Percentiles rank a stretch among this genome's conserved stretches.
phyloP scores from a whole-genome alignment of 768 basidiomycete genomes.

The Tricholoma sp. region DNA sequence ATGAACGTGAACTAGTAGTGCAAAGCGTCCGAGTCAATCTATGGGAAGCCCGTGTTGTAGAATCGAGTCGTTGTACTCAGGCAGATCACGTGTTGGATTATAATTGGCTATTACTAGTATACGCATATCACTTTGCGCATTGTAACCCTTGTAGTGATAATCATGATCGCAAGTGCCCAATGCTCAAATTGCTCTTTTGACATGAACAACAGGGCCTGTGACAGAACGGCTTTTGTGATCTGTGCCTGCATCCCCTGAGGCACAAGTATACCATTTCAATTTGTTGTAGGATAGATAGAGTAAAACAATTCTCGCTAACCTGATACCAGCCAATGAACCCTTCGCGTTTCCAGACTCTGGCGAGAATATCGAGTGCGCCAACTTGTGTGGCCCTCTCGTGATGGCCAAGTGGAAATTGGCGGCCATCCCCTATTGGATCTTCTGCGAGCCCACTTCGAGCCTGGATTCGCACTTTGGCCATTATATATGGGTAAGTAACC shows the following conservation, averaged over 20 bases:
- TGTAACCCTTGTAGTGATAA: conserved; percentile 40
- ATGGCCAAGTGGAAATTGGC: conserved; percentile 36
- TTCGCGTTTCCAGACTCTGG: conserved; percentile 64
- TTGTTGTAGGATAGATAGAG: background rate
- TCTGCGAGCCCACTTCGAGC: conserved; percentile 62
- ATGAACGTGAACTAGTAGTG: too few relatives aligned
- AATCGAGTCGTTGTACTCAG: too few relatives aligned
- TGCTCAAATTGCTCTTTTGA: conserved; percentile 97
- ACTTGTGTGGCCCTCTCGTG: conserved; percentile 45
- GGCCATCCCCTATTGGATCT: conserved; percentile 38
- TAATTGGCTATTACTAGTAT: background rate
- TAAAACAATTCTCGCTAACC: conserved; percentile 38
- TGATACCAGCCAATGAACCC: conserved; percentile 95
- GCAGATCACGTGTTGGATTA: background rate
- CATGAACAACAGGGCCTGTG: conserved; percentile 93
- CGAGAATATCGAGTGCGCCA: conserved; percentile 76
- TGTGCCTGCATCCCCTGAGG: conserved; percentile 92
- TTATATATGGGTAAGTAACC: conserved; percentile 95
- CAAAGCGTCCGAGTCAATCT: too few relatives aligned
- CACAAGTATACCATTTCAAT: background rate
- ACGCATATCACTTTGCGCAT: conserved; percentile 3
- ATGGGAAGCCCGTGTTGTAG: too few relatives aligned
- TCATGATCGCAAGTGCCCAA: conserved; percentile 73
- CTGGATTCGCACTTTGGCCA: conserved; percentile 96
- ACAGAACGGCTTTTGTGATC: conserved; percentile 91